Evolutionary conservation across 164 flowering plant species (phyloP), one percentile per base, ranked within the genome.

Genomic region (Tetracentron sinense): DNA sequence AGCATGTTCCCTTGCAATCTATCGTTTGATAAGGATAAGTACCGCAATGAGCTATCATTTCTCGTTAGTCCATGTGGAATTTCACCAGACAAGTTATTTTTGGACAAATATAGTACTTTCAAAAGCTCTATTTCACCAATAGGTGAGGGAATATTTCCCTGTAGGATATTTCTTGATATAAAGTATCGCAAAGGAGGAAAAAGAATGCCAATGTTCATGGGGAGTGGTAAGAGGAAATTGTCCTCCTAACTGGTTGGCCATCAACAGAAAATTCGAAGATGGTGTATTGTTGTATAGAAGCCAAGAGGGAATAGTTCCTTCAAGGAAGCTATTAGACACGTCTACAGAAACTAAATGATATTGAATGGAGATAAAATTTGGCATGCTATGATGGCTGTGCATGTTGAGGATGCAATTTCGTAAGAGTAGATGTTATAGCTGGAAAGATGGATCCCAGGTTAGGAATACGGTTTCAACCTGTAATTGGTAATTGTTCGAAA

Each of bases 371-470:
- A 63, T 19, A 33, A 63, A 63, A n/a, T n/a, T n/a, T n/a, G n/a
- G n/a, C n/a, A n/a, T n/a, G n/a, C n/a, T n/a, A n/a, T n/a, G n/a
- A n/a, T n/a, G n/a, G n/a, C n/a, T n/a, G n/a, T n/a, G n/a, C n/a
- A n/a, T n/a, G n/a, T n/a, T n/a, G n/a, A n/a, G n/a, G n/a, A n/a
- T n/a, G n/a, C n/a, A n/a, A n/a, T n/a, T n/a, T n/a, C n/a, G n/a
- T n/a, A n/a, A n/a, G n/a, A 46, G n/a, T 6, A 63, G 33, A 23
- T 15, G 25, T 3, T 3, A 23, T 1, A 63, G 35, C 27, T 63
- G 58, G 50, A 63, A 63, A 53, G 66, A 35, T 42, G 66, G 66
- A 11, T 23, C 12, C 66, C 66, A 63, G 1, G 50, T 54, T 7
- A 58, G 58, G 8, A 25, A 35, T 25, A 52, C 66, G 10, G 66